phyloP scores from a whole-genome alignment of 2,329 filamentous ascomycete species.

The Pseudocercospora macadamiae region DNA sequence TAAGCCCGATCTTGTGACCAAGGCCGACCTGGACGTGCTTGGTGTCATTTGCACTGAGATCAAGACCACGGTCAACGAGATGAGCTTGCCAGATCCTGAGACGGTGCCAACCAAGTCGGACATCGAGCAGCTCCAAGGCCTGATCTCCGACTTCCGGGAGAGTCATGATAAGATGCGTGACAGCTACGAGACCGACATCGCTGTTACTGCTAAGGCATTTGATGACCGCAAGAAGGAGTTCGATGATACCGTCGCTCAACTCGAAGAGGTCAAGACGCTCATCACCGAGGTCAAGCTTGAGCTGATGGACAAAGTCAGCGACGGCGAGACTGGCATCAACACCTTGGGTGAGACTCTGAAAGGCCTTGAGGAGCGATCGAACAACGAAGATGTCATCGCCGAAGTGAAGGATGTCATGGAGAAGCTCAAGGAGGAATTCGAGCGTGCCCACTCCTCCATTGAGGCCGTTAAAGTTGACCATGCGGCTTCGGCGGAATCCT shows the following conservation, averaged over 20 bases:
- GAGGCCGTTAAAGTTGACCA: constrained; percentile 80
- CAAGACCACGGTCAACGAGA: constrained; percentile 74
- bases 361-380: constrained; percentile 68
- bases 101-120: constrained; percentile 76
- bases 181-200: constrained; percentile 72
- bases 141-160: constrained; percentile 56
- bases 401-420: constrained; percentile 65
- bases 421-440: constrained; percentile 81
- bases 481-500: constrained; percentile 60
- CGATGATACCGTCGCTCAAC: constrained; percentile 73
- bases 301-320: constrained; percentile 74
- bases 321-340: constrained; percentile 68
- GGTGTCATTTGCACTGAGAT: constrained; percentile 83
- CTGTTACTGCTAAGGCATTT: constrained; percentile 75
- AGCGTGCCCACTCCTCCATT: constrained; percentile 79
- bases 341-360: constrained; percentile 64
- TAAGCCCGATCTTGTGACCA: constrained; percentile 66
- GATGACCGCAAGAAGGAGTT: constrained; percentile 85
- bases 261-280: constrained; percentile 76
- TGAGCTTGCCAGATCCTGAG: constrained; percentile 71
- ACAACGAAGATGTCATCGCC: constrained; percentile 47
- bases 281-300: constrained; percentile 78
- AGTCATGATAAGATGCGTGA: constrained; percentile 71
- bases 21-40: constrained; percentile 78
- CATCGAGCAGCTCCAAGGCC: constrained; percentile 62